Percentiles rank a stretch among this genome's conserved stretches.
Conservation (phyloP, 257 asterid species). For the Henckelia pumila region DNA sequence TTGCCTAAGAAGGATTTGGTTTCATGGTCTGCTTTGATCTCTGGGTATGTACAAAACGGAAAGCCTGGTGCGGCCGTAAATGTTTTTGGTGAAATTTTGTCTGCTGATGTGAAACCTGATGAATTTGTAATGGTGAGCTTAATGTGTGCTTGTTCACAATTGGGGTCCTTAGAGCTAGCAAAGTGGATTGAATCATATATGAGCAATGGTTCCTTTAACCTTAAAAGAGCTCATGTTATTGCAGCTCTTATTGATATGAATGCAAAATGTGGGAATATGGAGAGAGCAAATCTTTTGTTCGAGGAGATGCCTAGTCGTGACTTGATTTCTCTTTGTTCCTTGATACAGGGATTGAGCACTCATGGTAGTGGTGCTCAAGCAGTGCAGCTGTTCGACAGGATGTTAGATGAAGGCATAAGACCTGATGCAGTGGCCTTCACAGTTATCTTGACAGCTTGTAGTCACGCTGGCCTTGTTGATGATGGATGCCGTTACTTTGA, state of each 20-base stretch:
- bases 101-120: conserved; percentile 47
- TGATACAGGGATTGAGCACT: conserved; percentile 70
- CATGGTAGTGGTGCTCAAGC: conserved; percentile 56
- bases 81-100: conserved; percentile 46
- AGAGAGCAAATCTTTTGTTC: conserved; percentile 49
- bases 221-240: conserved; percentile 42
- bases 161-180: conserved; percentile 63
- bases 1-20: conserved; percentile 49
- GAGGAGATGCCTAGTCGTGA: conserved; percentile 55
- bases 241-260: conserved; percentile 79
- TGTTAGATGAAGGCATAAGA: conserved; percentile 59
- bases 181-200: conserved; percentile 58
- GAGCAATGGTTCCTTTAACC: conserved; percentile 36
- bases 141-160: conserved; percentile 75
- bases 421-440: conserved; percentile 75
- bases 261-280: conserved; percentile 78
- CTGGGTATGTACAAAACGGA: conserved; percentile 71
- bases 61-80: conserved; percentile 56
- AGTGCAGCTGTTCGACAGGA: conserved; percentile 48
- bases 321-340: conserved; percentile 57
- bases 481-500: conserved; percentile 56
- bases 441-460: conserved; percentile 57
- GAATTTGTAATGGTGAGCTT: conserved; percentile 65
- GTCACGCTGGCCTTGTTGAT: conserved; percentile 55
- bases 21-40: conserved; percentile 71